Evolutionary conservation across 805 yeast species (phyloP), one percentile per base, ranked within the genome.

Genomic region (Wickerhamomyces ciferrii): DNA sequence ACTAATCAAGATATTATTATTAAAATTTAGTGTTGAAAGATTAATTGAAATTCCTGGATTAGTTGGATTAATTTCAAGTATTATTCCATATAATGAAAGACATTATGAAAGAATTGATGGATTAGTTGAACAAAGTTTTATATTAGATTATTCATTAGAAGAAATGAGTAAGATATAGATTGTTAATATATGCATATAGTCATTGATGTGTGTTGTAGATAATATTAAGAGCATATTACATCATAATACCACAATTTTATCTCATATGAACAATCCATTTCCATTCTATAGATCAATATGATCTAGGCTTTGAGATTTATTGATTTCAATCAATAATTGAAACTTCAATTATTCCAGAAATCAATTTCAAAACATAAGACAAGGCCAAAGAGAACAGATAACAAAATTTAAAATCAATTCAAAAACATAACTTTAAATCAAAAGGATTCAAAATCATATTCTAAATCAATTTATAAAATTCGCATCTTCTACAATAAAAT

Each of bases 71-170:
- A 72, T 92, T 10, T 95, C 86, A 47, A 74, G 84, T n/a, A 76
- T 94, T 45, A 66, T 88, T 36, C 96, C 98, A 3, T 94, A 94
- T 65, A 85, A 86, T 51, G 89, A 87, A 59, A 80, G 98, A 57
- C 99, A 94, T 65, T 83, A 74, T 59, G 60, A 71, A 34, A 76
- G 99, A 52, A 68, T 88, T 24, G 96, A 87, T 51, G 89, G 78
- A 38, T 68, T 94, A 61, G 66, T 90, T 34, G 97, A 94, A 65
- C 87, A 88, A 61, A 89, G 96, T 60, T 92, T 77, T 58, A 72
- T 88, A 41, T 65, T 94, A 50, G 98, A 94, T 59, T 94, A 86
- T 57, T 84, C 91, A 8, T 76, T 91, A 46, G 81, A 80, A 45
- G 86, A 87, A 60, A 90, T 85, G 88, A 79, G 77, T 54, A 76